Evolutionary conservation across 306 rosid species (phyloP), one percentile per base, ranked within the genome.

Genomic region (Canavalia ensiformis): DNA sequence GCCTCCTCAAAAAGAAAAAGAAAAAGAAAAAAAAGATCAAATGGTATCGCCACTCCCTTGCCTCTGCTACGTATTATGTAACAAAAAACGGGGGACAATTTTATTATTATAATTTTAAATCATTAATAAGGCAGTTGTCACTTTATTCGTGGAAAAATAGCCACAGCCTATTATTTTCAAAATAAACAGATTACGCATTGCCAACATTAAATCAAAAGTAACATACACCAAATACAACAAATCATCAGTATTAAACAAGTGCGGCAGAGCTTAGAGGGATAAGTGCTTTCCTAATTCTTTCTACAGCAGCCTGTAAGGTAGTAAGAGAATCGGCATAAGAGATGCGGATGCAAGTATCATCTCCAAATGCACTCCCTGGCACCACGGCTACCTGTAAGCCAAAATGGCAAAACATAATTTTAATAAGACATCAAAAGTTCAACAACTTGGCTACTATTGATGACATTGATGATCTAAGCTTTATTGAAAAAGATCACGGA

Each of bases 351-450:
- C 99, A 96, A 51, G 69, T 90, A 58, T 93, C 94, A 54, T 96
- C 91, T 59, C 99, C 97, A 69, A 93, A 96, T 39, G 97, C 99
- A 84, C 89, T 90, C 74, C 99, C 99, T 0, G 99, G 99, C 44
- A 96, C 99, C 54, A 93, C 49, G 7, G 99, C 99, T 56, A 96
- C 98, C 99, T 96, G 91, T 51, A 78, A 88, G 33, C 71, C 70
- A 78, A 44, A 72, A 79, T 13, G 57, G 35, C 41, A 79, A 55
- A 50, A 64, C 66, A 28, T 72, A n/a, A 8, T 31, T 12, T 71
- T 62, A 7, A 9, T 28, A 3, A 68, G 44, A 62, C 50, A 74
- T 6, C 39, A 39, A 12, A 47, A 77, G 60, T 31, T 54, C 13
- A 8, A 76, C 72, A 37, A 12, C 7, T 62, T 8, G 50, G 11